Evolutionary conservation across 306 rosid species (phyloP).

Genomic region (Albizia julibrissin): DNA sequence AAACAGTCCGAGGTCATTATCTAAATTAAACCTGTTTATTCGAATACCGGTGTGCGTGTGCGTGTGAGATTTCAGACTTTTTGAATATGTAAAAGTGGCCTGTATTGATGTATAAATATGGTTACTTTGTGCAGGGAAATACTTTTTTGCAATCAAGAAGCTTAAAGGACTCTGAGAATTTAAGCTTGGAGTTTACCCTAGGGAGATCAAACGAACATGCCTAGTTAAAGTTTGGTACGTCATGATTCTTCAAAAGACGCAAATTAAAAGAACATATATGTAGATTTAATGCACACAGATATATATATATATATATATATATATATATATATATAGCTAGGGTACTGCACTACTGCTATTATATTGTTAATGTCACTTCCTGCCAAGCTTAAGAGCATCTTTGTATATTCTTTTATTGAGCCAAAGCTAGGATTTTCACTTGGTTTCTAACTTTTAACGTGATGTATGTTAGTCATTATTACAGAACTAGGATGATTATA

Average conservation of each 20-base stretch:
- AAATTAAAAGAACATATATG: neutral
- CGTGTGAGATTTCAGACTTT: neutral
- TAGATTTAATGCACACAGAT: slow-evolving; percentile 31
- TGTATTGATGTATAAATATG: slow-evolving; percentile 7
- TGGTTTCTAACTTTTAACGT: slow-evolving; percentile 30
- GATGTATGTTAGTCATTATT: slow-evolving; percentile 45
- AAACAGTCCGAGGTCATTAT: slow-evolving; percentile 50
- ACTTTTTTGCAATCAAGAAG: slow-evolving; percentile 44
- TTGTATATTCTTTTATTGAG: slow-evolving; percentile 56
- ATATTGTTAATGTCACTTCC: neutral
- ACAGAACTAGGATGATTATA: slow-evolving; percentile 40
- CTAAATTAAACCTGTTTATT: neutral
- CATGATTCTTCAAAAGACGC: slow-evolving; percentile 26
- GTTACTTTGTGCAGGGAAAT: slow-evolving; percentile 54
- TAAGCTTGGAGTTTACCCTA: slow-evolving; percentile 75
- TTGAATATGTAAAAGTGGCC: neutral
- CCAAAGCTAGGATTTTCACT: slow-evolving; percentile 33
- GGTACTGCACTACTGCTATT: slow-evolving; percentile 43
- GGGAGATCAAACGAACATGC: slow-evolving; percentile 58
- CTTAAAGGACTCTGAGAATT: slow-evolving; percentile 47
- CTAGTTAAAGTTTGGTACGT: slow-evolving; percentile 21
- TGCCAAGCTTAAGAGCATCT: slow-evolving; percentile 39
- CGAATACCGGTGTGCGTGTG: neutral
- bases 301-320: slow-evolving; percentile 29
- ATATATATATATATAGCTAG: slow-evolving; percentile 29